Evolutionary conservation across 1,139 yeast genomes (phyloP), one percentile per base, ranked within the genome.

Genomic region (Kodamaea ohmeri): DNA sequence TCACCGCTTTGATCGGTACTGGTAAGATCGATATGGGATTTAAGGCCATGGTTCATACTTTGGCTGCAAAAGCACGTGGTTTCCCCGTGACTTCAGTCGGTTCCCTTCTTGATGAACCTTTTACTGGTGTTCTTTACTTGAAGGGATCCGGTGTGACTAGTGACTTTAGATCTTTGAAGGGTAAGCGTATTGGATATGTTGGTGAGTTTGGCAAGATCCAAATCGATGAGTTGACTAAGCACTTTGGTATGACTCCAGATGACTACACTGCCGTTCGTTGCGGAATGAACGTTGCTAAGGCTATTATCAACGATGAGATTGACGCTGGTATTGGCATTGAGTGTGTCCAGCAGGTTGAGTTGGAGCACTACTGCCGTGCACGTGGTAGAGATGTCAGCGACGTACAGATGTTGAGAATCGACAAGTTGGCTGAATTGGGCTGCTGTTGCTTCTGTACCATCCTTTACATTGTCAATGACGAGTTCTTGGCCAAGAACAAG

Each of bases 131-230:
- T 31, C 62, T 75, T 43, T 76, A 74, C 55, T 61, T 76, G 52
- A 68, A 72, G 50, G 74, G 73, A 6, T 62, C 69, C 26, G 80
- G 80, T 13, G 69, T 75, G 49, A 71, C 78, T 28, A 52, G 67
- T 9, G 79, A 75, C 52, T 76, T 76, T 60, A 59, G 56, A 32
- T 71, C 78, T 11, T 63, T 76, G 49, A 73, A 70, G 48, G 80
- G 80, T 15, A 75, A 74, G 55, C 60, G 62, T 35, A 73, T 76
- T 47, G 80, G 80, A 13, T 76, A 76, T 51, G 80, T 76, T 32
- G 81, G 80, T 24, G 80, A 76, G 50, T 76, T 76, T 51, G 81
- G 81, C 34, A 76, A 76, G 57, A 75, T 76, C 47, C 81, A 76
- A 55, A 59, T 76, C 39, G 80, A 76, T 48, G 81, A 76, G 51